phyloP scores from a whole-genome alignment of 202 grass and related monocot species.

The Zizania palustris region DNA sequence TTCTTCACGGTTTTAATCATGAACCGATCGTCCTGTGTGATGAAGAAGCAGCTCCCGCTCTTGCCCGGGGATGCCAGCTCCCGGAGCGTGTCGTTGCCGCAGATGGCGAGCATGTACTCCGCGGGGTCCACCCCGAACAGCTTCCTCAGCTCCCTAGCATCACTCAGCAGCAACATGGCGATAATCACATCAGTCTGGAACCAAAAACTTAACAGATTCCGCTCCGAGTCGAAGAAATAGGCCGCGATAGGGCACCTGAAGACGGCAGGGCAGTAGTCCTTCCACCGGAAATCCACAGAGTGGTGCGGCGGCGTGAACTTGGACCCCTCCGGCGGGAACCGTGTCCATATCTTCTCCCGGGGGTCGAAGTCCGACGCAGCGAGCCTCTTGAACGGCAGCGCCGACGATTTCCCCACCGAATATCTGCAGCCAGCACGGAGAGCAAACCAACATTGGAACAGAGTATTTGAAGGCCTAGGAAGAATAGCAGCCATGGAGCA shows the following conservation, averaged over 20 bases:
- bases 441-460: constrained; percentile 18
- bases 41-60: constrained; percentile 64
- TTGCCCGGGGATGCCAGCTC: constrained; percentile 61
- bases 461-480: background rate
- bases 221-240: background rate
- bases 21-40: constrained; percentile 62
- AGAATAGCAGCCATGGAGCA: background rate
- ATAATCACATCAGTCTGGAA: background rate
- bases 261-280: constrained; percentile 62
- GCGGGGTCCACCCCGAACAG: constrained; percentile 63
- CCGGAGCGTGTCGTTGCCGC: constrained; percentile 51
- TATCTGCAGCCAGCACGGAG: constrained; percentile 38
- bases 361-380: constrained; percentile 52
- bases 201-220: background rate
- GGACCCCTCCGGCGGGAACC: constrained; percentile 66
- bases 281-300: constrained; percentile 61
- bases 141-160: constrained; percentile 57
- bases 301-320: constrained; percentile 70
- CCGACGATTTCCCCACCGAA: constrained; percentile 60
- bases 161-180: constrained; percentile 15
- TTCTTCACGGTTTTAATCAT: constrained; percentile 69
- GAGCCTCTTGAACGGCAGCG: constrained; percentile 61
- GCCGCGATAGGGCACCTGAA: constrained; percentile 47
- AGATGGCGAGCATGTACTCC: constrained; percentile 68
- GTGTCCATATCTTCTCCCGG: constrained; percentile 64